Evolutionary conservation across 192 early-diverging fungal species (phyloP), one percentile per base, ranked within the genome.

Genomic region (Coemansia sp.): DNA sequence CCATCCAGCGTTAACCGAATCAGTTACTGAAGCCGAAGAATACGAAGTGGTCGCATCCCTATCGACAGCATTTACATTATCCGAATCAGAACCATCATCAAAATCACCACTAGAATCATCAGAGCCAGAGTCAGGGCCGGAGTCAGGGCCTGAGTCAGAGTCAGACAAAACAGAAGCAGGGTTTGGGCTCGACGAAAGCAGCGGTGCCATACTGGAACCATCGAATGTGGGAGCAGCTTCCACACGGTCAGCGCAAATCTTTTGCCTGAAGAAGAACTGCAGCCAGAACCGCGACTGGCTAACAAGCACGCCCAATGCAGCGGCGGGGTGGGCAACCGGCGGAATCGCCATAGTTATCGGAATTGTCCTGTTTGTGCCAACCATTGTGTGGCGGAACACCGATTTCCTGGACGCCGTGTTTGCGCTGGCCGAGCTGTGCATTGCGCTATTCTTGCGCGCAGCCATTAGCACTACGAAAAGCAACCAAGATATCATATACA

Each of bases 341-440:
- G 62, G 61, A 6, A 16, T 74, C 35, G 35, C 61, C 6, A 18
- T 64, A 1, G 49, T 60, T 0, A 15, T 30, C 2, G 57, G 29
- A 18, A 15, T 67, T 3, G 39, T 55, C 5, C 20, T 74, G 20
- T 28, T 62, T 4, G 23, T 68, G 18, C 30, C 57, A 48, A 49
- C 42, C 31, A n/a, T 59, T 7, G 62, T 28, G 20, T 59, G 55
- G 48, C 56, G 58, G 4, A 60, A 51, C 66, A 15, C 45, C 8
- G 64, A 26, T 7, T 74, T 68, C 48, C 31, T 63, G 7, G 72
- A 68, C 48, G 72, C 56, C 2, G 72, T 68, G n/a, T 28, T 74
- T 16, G 72, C 66, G 1, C 34, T 74, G 62, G 18, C 64, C 5
- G 66, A 68, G 48, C 61, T 74, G 48, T 39, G 61, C 55, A 28